Conservation (phyloP, 768 basidiomycete species). For the Termitomyces sp. region DNA sequence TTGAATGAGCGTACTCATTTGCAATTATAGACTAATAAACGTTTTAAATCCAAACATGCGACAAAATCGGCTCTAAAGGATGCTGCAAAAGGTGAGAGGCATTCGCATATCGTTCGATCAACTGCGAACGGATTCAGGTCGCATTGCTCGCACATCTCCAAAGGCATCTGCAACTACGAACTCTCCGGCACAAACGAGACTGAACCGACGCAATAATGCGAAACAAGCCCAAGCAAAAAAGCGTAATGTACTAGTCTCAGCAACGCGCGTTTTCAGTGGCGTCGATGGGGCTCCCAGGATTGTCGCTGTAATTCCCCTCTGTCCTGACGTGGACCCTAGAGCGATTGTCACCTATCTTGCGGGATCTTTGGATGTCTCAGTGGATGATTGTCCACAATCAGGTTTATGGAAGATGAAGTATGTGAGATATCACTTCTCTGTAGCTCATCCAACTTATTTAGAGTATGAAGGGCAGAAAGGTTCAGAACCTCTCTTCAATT, state of each 20-base stretch:
- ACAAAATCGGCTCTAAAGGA: slow-evolving; percentile 83
- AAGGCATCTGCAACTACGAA: slow-evolving; percentile 45
- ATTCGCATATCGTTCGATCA: neutral
- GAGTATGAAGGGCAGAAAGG: slow-evolving; percentile 60
- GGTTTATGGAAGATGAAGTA: slow-evolving; percentile 69
- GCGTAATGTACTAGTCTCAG: slow-evolving; percentile 58
- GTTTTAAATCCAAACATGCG: slow-evolving; percentile 88
- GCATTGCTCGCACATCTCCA: slow-evolving; percentile 46
- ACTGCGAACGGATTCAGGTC: slow-evolving; percentile 33
- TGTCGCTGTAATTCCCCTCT: slow-evolving; percentile 83
- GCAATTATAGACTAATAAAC: slow-evolving; percentile 69
- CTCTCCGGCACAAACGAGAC: slow-evolving; percentile 59
- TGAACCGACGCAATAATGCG: slow-evolving; percentile 79
- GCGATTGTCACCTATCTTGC: slow-evolving; percentile 53
- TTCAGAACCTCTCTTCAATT: slow-evolving; percentile 93
- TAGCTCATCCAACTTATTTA: slow-evolving; percentile 1
- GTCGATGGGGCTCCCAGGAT: slow-evolving; percentile 78
- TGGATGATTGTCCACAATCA: slow-evolving; percentile 43
- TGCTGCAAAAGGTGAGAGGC: slow-evolving; percentile 65
- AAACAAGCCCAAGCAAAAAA: slow-evolving; percentile 79
- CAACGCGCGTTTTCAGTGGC: slow-evolving; percentile 74
- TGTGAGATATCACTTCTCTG: neutral
- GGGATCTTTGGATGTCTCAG: slow-evolving; percentile 48
- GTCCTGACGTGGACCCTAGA: slow-evolving; percentile 52
- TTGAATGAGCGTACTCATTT: neutral